Evolutionary conservation across 306 rosid species (phyloP).

Genomic region (Vigna radiata): DNA sequence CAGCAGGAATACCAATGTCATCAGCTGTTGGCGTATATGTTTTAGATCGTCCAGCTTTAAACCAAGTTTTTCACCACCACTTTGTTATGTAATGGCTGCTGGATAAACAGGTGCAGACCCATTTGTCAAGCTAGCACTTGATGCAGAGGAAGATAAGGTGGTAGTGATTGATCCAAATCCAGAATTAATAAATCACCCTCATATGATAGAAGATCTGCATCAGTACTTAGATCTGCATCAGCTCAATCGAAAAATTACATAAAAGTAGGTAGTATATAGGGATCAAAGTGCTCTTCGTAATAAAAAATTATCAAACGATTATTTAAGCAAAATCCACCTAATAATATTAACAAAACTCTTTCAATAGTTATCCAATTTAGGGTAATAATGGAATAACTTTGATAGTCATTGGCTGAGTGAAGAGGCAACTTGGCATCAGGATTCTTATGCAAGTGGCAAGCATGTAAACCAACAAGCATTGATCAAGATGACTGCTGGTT

Average conservation of each 20-base stretch:
- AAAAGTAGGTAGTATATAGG: background rate
- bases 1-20: constrained; percentile 92
- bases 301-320: background rate
- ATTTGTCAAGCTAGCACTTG: constrained; percentile 78
- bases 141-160: constrained; percentile 68
- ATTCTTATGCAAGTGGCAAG: no score
- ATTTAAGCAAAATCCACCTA: constrained; percentile 3
- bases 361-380: background rate
- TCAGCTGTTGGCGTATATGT: constrained; percentile 94
- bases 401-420: no score
- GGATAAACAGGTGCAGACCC: constrained; percentile 88
- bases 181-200: constrained; percentile 77
- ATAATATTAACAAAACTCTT: constrained; percentile 9
- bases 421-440: no score
- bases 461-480: no score
- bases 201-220: constrained; percentile 39
- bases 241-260: constrained; percentile 1
- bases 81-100: constrained; percentile 78
- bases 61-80: constrained; percentile 95
- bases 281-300: background rate
- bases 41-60: constrained; percentile 88
- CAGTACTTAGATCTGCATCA: constrained; percentile 52
- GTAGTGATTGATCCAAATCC: constrained; percentile 68
- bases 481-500: no score
- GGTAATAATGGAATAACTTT: constrained; percentile 16